phyloP scores from a whole-genome alignment of 805 yeast species.

The Candida alai region DNA sequence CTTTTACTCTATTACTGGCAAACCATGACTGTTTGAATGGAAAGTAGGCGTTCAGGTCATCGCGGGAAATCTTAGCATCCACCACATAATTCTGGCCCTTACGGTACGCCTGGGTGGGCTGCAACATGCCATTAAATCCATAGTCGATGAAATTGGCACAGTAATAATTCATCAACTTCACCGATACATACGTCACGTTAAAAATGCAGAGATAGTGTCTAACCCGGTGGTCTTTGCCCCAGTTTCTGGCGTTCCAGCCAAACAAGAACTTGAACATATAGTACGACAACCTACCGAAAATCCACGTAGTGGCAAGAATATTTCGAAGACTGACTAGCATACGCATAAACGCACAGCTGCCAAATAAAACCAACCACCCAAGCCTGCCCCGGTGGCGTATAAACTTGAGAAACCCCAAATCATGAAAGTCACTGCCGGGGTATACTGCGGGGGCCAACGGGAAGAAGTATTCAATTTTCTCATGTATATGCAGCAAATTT shows the following conservation, averaged over 20 bases:
- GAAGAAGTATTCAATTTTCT: constrained; percentile 61
- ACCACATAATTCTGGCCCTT: constrained; percentile 20
- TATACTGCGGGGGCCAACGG: constrained; percentile 90
- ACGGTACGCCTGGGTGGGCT: constrained; percentile 26
- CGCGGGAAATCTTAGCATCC: constrained; percentile 16
- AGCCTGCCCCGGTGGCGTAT: constrained; percentile 50
- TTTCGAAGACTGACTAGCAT: constrained; percentile 60
- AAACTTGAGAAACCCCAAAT: constrained; percentile 56
- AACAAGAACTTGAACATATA: constrained; percentile 82
- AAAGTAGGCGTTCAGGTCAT: constrained; percentile 45
- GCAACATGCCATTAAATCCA: constrained; percentile 38
- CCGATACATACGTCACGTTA: constrained; percentile 79
- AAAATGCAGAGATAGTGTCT: constrained; percentile 76
- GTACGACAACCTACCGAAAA: constrained; percentile 66
- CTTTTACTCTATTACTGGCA: constrained; percentile 24
- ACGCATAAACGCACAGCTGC: constrained; percentile 75
- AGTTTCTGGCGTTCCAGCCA: constrained; percentile 78
- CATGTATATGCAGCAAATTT: constrained; percentile 33
- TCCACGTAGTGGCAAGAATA: constrained; percentile 28
- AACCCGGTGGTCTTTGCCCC: constrained; percentile 57
- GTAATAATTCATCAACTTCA: constrained; percentile 93
- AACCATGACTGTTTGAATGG: constrained; percentile 56
- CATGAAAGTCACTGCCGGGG: constrained; percentile 73
- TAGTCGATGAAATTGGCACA: constrained; percentile 39
- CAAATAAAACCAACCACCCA: constrained; percentile 56